Percentiles rank a stretch among this genome's conserved stretches.
These are phyloP conservation scores for Saccharomycopsis guyanensis DNA, from an alignment of 805 yeast species.

Conservation along the genomic window DNA sequence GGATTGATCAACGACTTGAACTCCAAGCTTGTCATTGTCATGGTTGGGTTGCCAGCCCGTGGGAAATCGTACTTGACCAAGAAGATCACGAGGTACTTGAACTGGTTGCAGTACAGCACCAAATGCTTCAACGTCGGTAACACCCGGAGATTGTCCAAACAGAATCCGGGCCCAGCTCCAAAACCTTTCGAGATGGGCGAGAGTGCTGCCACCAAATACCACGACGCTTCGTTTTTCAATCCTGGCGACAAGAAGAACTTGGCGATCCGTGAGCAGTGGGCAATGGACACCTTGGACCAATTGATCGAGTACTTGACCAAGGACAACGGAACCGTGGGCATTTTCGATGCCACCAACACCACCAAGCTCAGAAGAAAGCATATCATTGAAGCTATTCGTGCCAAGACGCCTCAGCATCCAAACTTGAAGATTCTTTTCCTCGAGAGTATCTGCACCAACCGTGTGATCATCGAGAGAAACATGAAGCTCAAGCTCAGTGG, in stretches of 20 bases:
- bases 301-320: conserved; percentile 28
- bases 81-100: conserved; percentile 51
- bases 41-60: conserved; percentile 71
- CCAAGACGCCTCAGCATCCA: conserved; percentile 27
- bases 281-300: conserved; percentile 37
- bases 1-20: conserved; percentile 37
- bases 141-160: conserved; percentile 48
- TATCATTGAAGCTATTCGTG: conserved; percentile 32
- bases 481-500: conserved; percentile 29
- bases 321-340: conserved; percentile 37
- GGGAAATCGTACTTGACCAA: conserved; percentile 67
- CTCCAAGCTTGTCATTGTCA: conserved; percentile 51
- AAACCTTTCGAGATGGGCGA: conserved; percentile 17
- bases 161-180: conserved; percentile 30
- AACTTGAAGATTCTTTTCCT: conserved; percentile 35
- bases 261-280: conserved; percentile 36
- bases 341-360: conserved; percentile 47
- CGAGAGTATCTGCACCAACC: conserved; percentile 29
- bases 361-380: conserved; percentile 36
- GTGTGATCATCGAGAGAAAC: conserved; percentile 26
- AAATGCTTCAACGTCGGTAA: conserved; percentile 65
- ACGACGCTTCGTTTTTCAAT: conserved; percentile 35
- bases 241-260: conserved; percentile 31
- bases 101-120: conserved; percentile 59
- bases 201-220: conserved; percentile 21